Evolutionary conservation across 495 filamentous ascomycete genomes (phyloP), one percentile per base, ranked within the genome.

Genomic region (Hypoxylon trugodes): DNA sequence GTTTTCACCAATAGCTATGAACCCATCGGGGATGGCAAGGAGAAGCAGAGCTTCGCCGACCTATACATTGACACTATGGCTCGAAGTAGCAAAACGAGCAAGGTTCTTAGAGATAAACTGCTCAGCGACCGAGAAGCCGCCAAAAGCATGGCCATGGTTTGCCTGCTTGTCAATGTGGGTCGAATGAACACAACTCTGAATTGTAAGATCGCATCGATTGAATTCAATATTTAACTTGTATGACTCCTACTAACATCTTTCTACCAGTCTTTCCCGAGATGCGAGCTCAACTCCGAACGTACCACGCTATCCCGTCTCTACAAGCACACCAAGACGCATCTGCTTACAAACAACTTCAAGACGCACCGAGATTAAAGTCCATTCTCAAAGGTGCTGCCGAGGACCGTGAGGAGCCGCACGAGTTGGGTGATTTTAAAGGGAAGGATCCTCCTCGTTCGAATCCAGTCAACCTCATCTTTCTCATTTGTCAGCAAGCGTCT

Each of bases 101-200:
- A 98, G 76, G 96, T 98, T 58, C 82, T 98, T 47, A 90, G 96
- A 71, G 95, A 98, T 68, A 98, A 98, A 81, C 84, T 98, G 65
- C 86, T 97, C 68, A 94, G 86, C 68, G 95, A 98, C 73, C 89
- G 91, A 66, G 86, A 90, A 53, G 92, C 92, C 37, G 95, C 96
- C 24, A 90, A 96, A 72, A 92, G 90, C 70, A 98, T 98, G 96
- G 95, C 95, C 6, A 98, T 98, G 95, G 92, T 98, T 56, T 98
- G 95, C 79, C 77, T 98, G 69, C 79, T 98, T 70, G 95, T 98
- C 69, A 98, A 98, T 73, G 89, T 98, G 61, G 95, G 95, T 37
- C 84, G 95, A 57, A 98, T 98, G 96, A 98, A 98, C 75, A 98
- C 95, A 12, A 98, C 95, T 0, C 79, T 98, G 18, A 98, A 98